These are phyloP conservation scores for Nakaseomyces sp. DNA, from an alignment of 1,139 yeast genomes.

Conservation along the genomic window DNA sequence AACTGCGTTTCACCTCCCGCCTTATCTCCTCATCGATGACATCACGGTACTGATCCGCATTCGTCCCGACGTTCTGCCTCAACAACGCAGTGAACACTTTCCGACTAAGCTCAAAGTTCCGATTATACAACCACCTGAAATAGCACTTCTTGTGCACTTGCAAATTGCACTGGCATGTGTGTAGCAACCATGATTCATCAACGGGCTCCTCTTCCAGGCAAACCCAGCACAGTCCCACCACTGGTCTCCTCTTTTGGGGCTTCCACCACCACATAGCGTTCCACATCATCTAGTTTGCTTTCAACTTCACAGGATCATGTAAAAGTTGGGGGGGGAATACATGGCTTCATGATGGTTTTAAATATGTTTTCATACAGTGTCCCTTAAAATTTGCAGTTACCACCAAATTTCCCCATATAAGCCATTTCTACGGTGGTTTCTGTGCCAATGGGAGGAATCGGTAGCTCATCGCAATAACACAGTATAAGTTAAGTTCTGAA, in stretches of 20 bases:
- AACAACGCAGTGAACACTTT: conserved; percentile 5
- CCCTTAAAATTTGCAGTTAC: no score
- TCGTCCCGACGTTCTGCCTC: background rate
- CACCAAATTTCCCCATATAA: no score
- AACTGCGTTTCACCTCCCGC: conserved; percentile 1
- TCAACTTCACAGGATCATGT: no score
- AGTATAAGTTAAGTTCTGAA: no score
- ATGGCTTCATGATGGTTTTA: no score
- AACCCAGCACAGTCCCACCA: conserved; percentile 17
- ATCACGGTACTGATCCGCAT: background rate
- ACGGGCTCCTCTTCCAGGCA: conserved; percentile 16
- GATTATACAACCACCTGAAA: conserved; percentile 14
- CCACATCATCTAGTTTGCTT: background rate
- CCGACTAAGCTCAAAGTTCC: conserved; percentile 6
- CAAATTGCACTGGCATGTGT: conserved; percentile 20
- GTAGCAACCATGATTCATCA: conserved; percentile 14
- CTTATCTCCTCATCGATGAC: conserved; percentile 2
- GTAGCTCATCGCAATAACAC: no score
- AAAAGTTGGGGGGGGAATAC: no score
- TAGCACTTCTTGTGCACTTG: conserved; percentile 20
- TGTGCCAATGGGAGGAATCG: background rate
- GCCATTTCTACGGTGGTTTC: background rate
- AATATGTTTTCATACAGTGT: no score
- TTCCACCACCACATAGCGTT: background rate
- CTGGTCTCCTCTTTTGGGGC: background rate